Evolutionary conservation across 2,329 filamentous ascomycete genomes (phyloP).

Genomic region (Colletotrichum siamense): DNA sequence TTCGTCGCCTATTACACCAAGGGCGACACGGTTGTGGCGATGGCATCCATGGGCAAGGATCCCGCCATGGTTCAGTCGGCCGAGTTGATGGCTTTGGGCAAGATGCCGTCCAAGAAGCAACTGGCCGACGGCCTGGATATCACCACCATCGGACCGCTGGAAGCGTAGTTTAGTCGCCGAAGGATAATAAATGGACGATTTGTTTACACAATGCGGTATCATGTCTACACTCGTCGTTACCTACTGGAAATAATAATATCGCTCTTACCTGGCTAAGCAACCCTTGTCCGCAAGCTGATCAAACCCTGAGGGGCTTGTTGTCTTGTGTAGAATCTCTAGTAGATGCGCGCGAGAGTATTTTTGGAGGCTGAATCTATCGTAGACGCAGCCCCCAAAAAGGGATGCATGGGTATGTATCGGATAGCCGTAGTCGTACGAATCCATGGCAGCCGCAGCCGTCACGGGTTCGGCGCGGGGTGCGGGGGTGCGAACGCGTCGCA

Average conservation of each 20-base stretch:
- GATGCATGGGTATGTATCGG: background rate
- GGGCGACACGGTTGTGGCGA: constrained; percentile 85
- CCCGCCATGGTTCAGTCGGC: constrained; percentile 83
- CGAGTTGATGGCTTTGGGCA: constrained; percentile 82
- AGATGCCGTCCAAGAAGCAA: constrained; percentile 84
- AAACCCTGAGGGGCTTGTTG: background rate
- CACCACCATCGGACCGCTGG: constrained; percentile 44
- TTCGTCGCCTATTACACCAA: constrained; percentile 91
- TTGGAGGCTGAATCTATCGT: background rate
- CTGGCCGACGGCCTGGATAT: constrained; percentile 68
- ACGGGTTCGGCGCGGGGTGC: background rate
- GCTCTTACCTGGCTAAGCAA: background rate
- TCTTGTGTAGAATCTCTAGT: background rate
- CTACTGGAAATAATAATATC: background rate
- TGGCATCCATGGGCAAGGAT: constrained; percentile 90
- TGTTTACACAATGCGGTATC: background rate
- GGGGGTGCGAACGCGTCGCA: background rate
- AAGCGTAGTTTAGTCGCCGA: constrained; percentile 22
- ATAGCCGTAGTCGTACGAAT: background rate
- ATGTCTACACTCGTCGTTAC: background rate
- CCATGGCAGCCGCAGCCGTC: background rate
- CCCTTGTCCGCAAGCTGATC: background rate
- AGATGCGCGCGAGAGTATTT: background rate
- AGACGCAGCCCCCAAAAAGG: background rate
- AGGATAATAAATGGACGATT: background rate